Conservation (phyloP, 2,329 filamentous ascomycete species). For the Zymoseptoria passerinii region DNA sequence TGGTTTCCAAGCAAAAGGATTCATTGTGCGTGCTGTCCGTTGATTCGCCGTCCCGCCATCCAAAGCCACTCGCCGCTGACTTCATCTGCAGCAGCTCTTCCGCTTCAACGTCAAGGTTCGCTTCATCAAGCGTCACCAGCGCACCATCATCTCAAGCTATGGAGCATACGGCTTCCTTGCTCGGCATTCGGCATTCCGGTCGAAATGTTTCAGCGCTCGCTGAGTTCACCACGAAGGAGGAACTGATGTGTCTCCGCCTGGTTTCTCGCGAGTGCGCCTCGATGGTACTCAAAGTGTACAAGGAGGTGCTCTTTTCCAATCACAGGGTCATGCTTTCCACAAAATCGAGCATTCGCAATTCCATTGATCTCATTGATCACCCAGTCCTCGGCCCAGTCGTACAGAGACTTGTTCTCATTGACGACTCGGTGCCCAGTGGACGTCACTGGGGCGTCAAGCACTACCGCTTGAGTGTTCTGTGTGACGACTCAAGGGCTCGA, state of each 20-base stretch:
- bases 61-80: background rate
- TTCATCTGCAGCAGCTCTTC: background rate
- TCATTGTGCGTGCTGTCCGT: background rate
- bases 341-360: background rate
- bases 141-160: background rate
- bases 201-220: conserved; percentile 1
- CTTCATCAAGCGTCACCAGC: background rate
- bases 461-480: too few species aligned
- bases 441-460: too few species aligned
- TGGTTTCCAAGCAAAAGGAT: too few species aligned
- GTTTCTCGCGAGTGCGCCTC: background rate
- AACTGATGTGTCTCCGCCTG: background rate
- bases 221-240: background rate
- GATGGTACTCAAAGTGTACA: background rate
- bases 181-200: background rate
- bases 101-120: background rate
- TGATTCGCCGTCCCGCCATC: background rate
- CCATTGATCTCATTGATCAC: background rate
- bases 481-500: too few species aligned
- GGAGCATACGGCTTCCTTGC: background rate
- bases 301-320: background rate
- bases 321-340: background rate
- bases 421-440: background rate
- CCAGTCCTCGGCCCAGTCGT: background rate
- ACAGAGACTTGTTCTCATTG: background rate